A percentile compares a stretch with the other conserved stretches of the same genome.
Conservation (phyloP, 2,329 filamentous ascomycete species). For the Sordariomycetes sp. region DNA sequence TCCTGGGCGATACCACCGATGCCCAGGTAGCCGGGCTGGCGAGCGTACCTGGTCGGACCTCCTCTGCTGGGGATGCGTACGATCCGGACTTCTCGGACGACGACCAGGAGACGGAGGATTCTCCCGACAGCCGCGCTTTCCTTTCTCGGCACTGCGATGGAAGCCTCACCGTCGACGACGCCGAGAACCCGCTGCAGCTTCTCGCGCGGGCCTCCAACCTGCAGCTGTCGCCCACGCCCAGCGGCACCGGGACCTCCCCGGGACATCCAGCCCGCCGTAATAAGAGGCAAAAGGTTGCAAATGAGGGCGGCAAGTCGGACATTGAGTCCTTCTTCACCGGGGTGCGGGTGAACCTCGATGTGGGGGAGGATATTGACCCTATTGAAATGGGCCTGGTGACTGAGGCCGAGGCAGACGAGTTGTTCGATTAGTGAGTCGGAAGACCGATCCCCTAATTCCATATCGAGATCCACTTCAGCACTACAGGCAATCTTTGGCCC, state of each 20-base stretch:
- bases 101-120: constrained; percentile 19
- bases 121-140: constrained; percentile 9
- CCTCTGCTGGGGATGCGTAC: constrained; percentile 15
- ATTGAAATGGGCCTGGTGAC: constrained; percentile 61
- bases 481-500: neutral
- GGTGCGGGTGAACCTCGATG: constrained; percentile 50
- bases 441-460: neutral
- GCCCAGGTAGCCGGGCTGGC: neutral
- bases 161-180: constrained; percentile 55
- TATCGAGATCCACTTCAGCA: neutral
- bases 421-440: constrained; percentile 51
- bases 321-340: constrained; percentile 58
- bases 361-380: constrained; percentile 55
- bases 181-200: constrained; percentile 64
- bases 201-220: constrained; percentile 64
- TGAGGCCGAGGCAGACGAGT: constrained; percentile 48
- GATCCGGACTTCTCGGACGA: constrained; percentile 21
- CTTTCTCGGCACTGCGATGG: constrained; percentile 26
- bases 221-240: constrained; percentile 33
- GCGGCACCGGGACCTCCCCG: neutral
- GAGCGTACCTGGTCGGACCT: constrained; percentile 1
- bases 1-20: constrained; percentile 21
- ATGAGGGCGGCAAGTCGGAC: constrained; percentile 25
- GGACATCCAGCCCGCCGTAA: constrained; percentile 3
- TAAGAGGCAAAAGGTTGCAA: constrained; percentile 13